Evolutionary conservation across 202 grass and related monocot genomes (phyloP).

Genomic region (Eragrostis tef): DNA sequence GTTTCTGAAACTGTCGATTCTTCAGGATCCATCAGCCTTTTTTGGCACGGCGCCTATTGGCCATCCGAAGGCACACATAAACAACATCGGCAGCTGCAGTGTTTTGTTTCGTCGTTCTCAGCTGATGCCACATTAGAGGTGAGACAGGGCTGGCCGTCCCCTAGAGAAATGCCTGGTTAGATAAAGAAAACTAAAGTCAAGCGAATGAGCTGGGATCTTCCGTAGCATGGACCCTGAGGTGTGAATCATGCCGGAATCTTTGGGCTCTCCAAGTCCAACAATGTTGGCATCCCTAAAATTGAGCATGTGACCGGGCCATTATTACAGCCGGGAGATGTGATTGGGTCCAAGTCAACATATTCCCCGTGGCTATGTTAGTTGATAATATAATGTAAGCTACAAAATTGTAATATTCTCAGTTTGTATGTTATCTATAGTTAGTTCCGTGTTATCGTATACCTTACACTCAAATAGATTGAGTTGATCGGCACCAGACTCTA

Average conservation of each 20-base stretch:
- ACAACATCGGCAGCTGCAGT: slow-evolving; percentile 7
- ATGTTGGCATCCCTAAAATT: slow-evolving; percentile 12
- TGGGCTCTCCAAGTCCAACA: not conserved
- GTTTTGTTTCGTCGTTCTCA: not conserved
- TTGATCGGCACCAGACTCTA: not conserved
- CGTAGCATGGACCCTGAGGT: slow-evolving; percentile 33
- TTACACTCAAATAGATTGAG: not conserved
- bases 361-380: not conserved
- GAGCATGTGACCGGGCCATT: slow-evolving; percentile 38
- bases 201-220: slow-evolving; percentile 48
- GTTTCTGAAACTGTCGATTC: slow-evolving; percentile 45
- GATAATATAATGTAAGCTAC: not conserved
- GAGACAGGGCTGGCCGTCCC: slow-evolving; percentile 15
- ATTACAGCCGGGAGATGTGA: not conserved
- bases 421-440: not conserved
- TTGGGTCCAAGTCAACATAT: slow-evolving; percentile 11
- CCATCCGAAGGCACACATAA: slow-evolving; percentile 20
- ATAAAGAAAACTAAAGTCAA: slow-evolving; percentile 37
- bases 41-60: slow-evolving; percentile 30
- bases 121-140: slow-evolving; percentile 12
- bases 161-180: slow-evolving; percentile 21
- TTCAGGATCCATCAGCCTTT: slow-evolving; percentile 32
- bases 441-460: not conserved
- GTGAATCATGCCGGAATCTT: slow-evolving; percentile 23
- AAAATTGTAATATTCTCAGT: not conserved